A percentile compares a stretch with the other conserved stretches of the same genome.
phyloP scores from a whole-genome alignment of 257 asterid species.

The Fraxinus pennsylvanica region DNA sequence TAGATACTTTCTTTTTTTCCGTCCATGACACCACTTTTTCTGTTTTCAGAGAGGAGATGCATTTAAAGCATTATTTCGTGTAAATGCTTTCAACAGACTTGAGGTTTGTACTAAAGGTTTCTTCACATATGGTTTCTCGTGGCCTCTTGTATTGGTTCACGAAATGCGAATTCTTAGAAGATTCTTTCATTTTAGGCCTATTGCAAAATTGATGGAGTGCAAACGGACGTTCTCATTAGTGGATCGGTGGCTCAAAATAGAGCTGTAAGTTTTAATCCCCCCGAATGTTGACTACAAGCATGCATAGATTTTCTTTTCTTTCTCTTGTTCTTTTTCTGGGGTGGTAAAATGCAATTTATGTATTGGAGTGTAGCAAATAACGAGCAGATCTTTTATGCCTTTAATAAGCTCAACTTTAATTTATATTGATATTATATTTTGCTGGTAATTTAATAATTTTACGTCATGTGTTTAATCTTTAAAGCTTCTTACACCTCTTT shows the following conservation, averaged over 20 bases:
- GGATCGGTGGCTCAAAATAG: constrained; percentile 75
- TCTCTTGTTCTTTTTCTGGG: background rate
- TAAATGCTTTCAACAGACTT: constrained; percentile 75
- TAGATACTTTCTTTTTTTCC: background rate
- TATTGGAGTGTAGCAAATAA: background rate
- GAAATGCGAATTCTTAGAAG: constrained; percentile 16
- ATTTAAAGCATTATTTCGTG: constrained; percentile 70
- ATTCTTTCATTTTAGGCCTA: constrained; percentile 59
- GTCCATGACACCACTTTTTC: constrained; percentile 18
- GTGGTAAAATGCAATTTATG: background rate
- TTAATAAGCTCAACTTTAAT: background rate
- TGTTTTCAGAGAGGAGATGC: constrained; percentile 61
- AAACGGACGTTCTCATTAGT: constrained; percentile 64
- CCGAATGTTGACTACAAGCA: constrained; percentile 16
- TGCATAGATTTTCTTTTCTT: background rate
- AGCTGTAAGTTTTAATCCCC: constrained; percentile 58
- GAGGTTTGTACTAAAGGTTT: constrained; percentile 54
- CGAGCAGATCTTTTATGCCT: background rate
- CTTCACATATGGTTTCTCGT: background rate
- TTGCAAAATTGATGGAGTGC: constrained; percentile 83
- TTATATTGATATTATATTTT: background rate
- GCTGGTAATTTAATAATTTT: background rate
- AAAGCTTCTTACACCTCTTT: background rate
- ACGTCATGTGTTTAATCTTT: background rate
- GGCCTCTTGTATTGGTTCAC: background rate